Evolutionary conservation across 192 early-diverging fungal genomes (phyloP).

Genomic region (Entomortierella parvispora): DNA sequence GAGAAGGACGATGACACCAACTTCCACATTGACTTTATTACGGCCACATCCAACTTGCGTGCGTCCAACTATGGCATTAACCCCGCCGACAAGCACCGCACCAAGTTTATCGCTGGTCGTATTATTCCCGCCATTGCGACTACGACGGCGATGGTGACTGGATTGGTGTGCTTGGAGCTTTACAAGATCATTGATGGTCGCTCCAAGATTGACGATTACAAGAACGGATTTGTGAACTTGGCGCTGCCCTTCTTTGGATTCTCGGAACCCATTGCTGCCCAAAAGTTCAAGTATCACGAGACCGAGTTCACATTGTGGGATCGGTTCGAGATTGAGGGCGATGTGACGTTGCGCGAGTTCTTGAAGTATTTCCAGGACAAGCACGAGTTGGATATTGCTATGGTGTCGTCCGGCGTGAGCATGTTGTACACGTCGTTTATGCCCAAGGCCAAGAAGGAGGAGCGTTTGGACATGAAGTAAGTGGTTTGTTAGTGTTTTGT

Average conservation of each 20-base stretch:
- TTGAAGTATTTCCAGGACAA: slow-evolving; percentile 85
- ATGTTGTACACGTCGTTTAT: slow-evolving; percentile 95
- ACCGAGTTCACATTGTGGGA: slow-evolving; percentile 95
- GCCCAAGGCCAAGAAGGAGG: slow-evolving; percentile 86
- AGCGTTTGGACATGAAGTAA: slow-evolving; percentile 82
- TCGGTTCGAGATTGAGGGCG: slow-evolving; percentile 85
- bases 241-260: slow-evolving; percentile 99
- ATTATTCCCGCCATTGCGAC: slow-evolving; percentile 95
- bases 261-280: slow-evolving; percentile 95
- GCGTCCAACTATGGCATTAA: slow-evolving; percentile 84
- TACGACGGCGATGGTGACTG: slow-evolving; percentile 95
- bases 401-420: slow-evolving; percentile 90
- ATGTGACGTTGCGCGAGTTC: slow-evolving; percentile 91
- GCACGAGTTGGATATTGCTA: slow-evolving; percentile 89
- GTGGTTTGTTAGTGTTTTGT: slow-evolving; percentile 2
- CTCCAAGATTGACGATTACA: slow-evolving; percentile 93
- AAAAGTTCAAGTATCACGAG: slow-evolving; percentile 89
- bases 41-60: slow-evolving; percentile 96
- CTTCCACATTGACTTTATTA: slow-evolving; percentile 99
- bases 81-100: slow-evolving; percentile 80
- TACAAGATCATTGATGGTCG: slow-evolving; percentile 91
- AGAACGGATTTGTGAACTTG: slow-evolving; percentile 98
- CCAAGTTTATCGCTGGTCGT: slow-evolving; percentile 91
- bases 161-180: slow-evolving; percentile 97
- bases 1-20: slow-evolving; percentile 99